These are phyloP conservation scores for Yarrowia galli DNA, from an alignment of 1,139 yeast genomes.

Conservation along the genomic window DNA sequence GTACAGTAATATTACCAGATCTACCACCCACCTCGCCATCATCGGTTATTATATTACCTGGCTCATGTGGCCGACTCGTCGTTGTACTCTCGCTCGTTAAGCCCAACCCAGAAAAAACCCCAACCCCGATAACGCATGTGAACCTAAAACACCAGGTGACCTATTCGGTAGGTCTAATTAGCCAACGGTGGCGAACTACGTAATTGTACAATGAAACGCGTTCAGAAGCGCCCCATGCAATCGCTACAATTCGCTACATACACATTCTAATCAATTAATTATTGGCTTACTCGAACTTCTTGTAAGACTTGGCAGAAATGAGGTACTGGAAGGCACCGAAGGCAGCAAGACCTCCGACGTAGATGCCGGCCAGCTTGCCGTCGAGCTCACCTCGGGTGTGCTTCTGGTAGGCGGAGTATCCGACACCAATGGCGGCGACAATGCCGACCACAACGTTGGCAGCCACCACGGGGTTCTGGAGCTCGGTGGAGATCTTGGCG, in stretches of 20 bases:
- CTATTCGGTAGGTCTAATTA: slow-evolving; percentile 2
- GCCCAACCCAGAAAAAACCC: slow-evolving; percentile 5
- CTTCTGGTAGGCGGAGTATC: slow-evolving; percentile 38
- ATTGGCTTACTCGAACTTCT: slow-evolving; percentile 30
- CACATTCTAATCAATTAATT: slow-evolving; percentile 23
- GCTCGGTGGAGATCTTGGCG: slow-evolving; percentile 35
- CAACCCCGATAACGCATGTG: slow-evolving; percentile 35
- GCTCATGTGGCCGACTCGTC: neutral
- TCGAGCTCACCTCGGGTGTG: slow-evolving; percentile 36
- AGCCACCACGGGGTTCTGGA: slow-evolving; percentile 39
- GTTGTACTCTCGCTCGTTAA: neutral
- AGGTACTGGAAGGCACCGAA: slow-evolving; percentile 38
- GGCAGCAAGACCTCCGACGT: slow-evolving; percentile 38
- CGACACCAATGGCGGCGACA: slow-evolving; percentile 38
- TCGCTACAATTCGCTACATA: neutral
- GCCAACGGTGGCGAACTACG: slow-evolving; percentile 3
- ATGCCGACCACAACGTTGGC: slow-evolving; percentile 35
- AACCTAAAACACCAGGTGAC: slow-evolving; percentile 13
- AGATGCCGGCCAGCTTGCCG: slow-evolving; percentile 38
- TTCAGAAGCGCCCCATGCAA: neutral
- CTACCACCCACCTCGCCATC: no score
- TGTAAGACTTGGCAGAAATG: slow-evolving; percentile 30
- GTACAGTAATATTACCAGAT: no score
- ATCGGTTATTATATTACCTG: no score
- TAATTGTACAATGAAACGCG: no score